phyloP scores from a whole-genome alignment of 2,329 filamentous ascomycete genomes.

The Cladophialophora yegresii region DNA sequence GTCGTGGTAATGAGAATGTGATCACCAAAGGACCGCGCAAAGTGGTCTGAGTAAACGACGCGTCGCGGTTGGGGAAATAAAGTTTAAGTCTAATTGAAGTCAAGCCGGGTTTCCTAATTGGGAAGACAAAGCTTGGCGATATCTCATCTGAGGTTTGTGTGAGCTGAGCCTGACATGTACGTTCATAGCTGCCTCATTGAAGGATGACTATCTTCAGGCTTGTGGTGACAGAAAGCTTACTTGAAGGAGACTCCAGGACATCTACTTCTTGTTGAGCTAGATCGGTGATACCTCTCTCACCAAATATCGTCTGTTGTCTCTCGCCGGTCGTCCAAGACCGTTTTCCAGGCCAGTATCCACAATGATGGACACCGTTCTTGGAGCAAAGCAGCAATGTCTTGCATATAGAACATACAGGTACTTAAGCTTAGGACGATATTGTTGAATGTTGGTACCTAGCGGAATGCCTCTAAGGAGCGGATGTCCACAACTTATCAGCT shows the following conservation, averaged over 20 bases:
- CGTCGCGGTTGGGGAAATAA: slow-evolving; percentile 3
- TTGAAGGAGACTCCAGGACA: not conserved
- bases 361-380: not conserved
- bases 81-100: not conserved
- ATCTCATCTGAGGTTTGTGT: not conserved
- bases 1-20: not conserved
- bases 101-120: not conserved
- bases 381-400: not conserved
- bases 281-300: not conserved
- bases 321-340: not conserved
- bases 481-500: not conserved
- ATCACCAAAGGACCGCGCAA: not conserved
- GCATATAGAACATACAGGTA: not conserved
- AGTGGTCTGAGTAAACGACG: not conserved
- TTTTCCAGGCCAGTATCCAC: not conserved
- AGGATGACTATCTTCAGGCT: not conserved
- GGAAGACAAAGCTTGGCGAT: not conserved
- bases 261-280: not conserved
- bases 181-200: not conserved
- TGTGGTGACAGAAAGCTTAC: not conserved
- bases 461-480: not conserved
- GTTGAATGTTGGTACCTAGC: not conserved
- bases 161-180: no score
- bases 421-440: not conserved
- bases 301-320: not conserved